phyloP scores from a whole-genome alignment of 805 yeast species.

The Kazachstania viticola region DNA sequence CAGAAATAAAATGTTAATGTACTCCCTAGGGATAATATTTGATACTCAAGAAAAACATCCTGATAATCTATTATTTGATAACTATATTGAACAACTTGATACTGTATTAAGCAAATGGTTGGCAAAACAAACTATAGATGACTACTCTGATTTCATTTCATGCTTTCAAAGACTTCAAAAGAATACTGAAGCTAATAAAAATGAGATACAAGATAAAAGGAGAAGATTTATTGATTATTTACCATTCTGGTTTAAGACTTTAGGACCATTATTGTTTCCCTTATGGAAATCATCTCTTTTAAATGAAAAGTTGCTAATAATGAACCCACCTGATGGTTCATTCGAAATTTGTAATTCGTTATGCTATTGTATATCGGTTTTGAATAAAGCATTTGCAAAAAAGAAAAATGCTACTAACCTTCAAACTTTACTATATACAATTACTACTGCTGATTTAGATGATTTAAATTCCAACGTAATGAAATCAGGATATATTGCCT shows the following conservation, averaged over 20 bases:
- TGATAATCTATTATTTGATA: slow-evolving; percentile 10
- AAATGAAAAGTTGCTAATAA: slow-evolving; percentile 18
- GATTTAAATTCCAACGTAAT: slow-evolving; percentile 1
- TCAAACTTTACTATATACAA: slow-evolving; percentile 3
- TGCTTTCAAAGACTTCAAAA: too few species aligned
- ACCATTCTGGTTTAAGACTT: slow-evolving; percentile 15
- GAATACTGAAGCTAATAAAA: neutral
- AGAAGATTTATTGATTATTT: slow-evolving; percentile 3
- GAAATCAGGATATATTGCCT: slow-evolving; percentile 17
- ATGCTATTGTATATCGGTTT: slow-evolving; percentile 13
- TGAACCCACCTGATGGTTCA: slow-evolving; percentile 18
- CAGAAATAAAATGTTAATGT: slow-evolving; percentile 43
- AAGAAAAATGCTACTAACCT: neutral
- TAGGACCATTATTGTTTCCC: slow-evolving; percentile 27
- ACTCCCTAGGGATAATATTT: slow-evolving; percentile 49
- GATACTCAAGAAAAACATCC: too few species aligned
- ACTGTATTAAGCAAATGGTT: slow-evolving; percentile 17
- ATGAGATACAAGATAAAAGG: neutral
- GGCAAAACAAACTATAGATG: slow-evolving; percentile 1
- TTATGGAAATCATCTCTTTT: slow-evolving; percentile 24
- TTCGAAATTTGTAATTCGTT: slow-evolving; percentile 21
- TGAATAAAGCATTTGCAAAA: slow-evolving; percentile 8
- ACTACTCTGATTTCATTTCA: slow-evolving; percentile 8
- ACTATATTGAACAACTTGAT: slow-evolving; percentile 12
- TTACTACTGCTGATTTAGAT: slow-evolving; percentile 10